These are phyloP conservation scores for Coemansia sp. DNA, from an alignment of 192 early-diverging fungal genomes.

Conservation along the genomic window DNA sequence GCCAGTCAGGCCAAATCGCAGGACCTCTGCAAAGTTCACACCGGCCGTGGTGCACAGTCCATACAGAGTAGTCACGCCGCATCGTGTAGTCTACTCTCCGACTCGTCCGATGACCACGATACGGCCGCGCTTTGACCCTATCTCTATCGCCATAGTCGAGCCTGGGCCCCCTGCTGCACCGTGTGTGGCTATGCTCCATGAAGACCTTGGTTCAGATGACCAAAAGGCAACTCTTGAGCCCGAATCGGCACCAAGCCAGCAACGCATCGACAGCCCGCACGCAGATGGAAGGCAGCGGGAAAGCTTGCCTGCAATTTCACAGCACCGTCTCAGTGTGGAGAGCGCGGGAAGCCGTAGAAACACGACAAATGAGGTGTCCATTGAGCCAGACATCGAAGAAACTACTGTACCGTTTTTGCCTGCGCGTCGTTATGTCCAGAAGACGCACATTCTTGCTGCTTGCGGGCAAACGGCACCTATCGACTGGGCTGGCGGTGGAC, in stretches of 20 bases:
- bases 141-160: neutral
- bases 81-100: slow-evolving; percentile 50
- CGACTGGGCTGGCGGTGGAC: slow-evolving; percentile 45
- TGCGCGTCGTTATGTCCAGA: slow-evolving; percentile 47
- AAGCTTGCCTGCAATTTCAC: neutral
- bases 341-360: slow-evolving; percentile 1
- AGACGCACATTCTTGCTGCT: slow-evolving; percentile 46
- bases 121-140: slow-evolving; percentile 10
- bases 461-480: slow-evolving; percentile 53
- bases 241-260: neutral
- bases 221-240: neutral
- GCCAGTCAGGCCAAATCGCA: slow-evolving; percentile 10
- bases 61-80: slow-evolving; percentile 39
- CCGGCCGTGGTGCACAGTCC: slow-evolving; percentile 35
- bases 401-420: slow-evolving; percentile 49
- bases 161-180: neutral
- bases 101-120: slow-evolving; percentile 19
- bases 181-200: neutral
- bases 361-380: slow-evolving; percentile 12
- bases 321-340: slow-evolving; percentile 15
- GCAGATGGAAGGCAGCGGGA: slow-evolving; percentile 4
- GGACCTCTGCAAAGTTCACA: neutral
- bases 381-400: slow-evolving; percentile 46
- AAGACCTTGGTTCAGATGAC: neutral
- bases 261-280: neutral